These are phyloP conservation scores for Rhizomucor pusillus DNA, from an alignment of 371 early-diverging fungal genomes.

Conservation along the genomic window DNA sequence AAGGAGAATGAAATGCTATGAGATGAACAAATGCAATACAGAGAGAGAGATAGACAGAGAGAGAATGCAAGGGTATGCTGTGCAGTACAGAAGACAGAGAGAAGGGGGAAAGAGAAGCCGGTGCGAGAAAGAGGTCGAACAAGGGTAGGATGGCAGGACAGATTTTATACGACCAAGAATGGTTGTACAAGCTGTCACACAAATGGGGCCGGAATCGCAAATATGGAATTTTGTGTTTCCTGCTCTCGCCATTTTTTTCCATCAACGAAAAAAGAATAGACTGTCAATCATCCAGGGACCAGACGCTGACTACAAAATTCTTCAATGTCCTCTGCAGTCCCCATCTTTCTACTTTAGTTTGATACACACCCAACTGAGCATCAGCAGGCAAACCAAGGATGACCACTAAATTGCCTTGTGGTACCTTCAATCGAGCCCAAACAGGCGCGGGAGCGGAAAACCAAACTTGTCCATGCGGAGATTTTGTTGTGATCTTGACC, in stretches of 20 bases:
- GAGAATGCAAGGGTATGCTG: slow-evolving; percentile 19
- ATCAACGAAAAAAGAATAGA: neutral
- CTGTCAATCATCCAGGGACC: too few relatives aligned
- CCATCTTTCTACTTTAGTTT: too few relatives aligned
- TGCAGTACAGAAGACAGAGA: slow-evolving; percentile 4
- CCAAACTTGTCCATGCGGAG: slow-evolving; percentile 4
- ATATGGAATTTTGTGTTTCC: slow-evolving; percentile 4
- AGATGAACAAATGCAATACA: neutral
- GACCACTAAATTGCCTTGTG: too few relatives aligned
- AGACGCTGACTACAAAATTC: neutral
- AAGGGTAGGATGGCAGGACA: slow-evolving; percentile 3
- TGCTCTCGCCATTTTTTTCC: slow-evolving; percentile 1
- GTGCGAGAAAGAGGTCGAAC: slow-evolving; percentile 7
- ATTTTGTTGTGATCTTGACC: slow-evolving; percentile 6
- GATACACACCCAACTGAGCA: too few relatives aligned
- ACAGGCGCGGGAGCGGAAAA: slow-evolving; percentile 3
- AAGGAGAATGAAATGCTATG: slow-evolving; percentile 1
- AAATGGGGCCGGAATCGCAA: slow-evolving; percentile 14
- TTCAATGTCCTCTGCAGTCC: too few relatives aligned
- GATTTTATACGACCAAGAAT: slow-evolving; percentile 11
- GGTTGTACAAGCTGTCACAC: slow-evolving; percentile 16
- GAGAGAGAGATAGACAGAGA: slow-evolving; percentile 3
- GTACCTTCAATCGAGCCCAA: neutral
- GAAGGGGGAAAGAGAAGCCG: neutral
- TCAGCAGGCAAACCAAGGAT: neutral